phyloP scores from a whole-genome alignment of 139 green algal species.

The Micractinium conductrix region DNA sequence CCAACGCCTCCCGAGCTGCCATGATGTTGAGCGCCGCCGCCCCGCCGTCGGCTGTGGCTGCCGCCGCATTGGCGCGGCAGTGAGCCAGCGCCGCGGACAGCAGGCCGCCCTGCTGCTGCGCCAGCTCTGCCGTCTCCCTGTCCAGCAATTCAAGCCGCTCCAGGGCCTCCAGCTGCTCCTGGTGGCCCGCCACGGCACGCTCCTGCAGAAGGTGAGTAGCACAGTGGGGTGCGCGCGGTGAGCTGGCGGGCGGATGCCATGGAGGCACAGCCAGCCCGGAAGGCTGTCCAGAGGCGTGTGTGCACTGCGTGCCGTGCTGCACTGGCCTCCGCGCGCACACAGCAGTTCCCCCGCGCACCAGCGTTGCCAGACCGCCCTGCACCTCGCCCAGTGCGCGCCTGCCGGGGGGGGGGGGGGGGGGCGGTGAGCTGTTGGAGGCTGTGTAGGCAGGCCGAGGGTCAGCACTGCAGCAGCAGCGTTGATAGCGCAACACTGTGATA shows the following conservation, averaged over 20 bases:
- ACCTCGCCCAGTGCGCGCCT: conserved; percentile 35
- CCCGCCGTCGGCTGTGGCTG: neutral
- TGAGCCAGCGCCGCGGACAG: neutral
- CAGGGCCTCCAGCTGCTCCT: conserved; percentile 1
- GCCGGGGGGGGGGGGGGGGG: too few species aligned
- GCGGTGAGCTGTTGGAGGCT: too few species aligned
- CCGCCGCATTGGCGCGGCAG: neutral
- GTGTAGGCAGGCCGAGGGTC: too few species aligned
- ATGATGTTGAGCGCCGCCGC: neutral
- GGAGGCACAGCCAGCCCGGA: too few species aligned
- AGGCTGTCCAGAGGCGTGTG: too few species aligned
- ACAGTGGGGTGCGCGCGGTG: too few species aligned
- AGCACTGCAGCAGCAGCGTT: too few species aligned
- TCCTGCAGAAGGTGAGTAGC: too few species aligned
- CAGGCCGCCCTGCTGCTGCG: neutral
- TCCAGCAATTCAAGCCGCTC: conserved; percentile 6
- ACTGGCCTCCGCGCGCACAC: neutral
- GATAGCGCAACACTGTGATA: too few species aligned
- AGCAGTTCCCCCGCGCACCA: neutral
- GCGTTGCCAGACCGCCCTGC: conserved; percentile 2
- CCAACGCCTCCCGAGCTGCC: neutral
- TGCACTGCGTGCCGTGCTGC: too few species aligned
- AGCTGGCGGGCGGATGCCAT: too few species aligned
- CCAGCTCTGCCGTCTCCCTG: neutral
- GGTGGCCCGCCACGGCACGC: neutral